These are phyloP conservation scores for Colletotrichum lini DNA, from an alignment of 2,329 filamentous ascomycete genomes.

Conservation along the genomic window DNA sequence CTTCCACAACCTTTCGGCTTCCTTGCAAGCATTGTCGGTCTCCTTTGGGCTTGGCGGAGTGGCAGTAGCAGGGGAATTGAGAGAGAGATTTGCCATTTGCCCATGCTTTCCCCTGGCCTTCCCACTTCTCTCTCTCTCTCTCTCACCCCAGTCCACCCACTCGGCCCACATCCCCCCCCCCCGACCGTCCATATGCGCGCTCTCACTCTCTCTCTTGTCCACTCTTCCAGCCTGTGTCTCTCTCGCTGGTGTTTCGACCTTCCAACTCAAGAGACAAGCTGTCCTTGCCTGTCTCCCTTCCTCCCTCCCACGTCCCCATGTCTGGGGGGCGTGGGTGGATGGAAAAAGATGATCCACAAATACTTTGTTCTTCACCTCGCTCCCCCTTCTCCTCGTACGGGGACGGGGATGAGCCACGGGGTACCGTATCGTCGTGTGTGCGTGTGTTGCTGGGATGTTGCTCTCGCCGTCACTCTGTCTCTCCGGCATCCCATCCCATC, in stretches of 20 bases:
- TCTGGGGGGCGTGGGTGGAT: slow-evolving; percentile 6
- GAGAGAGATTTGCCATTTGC: slow-evolving; percentile 2
- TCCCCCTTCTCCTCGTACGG: slow-evolving; percentile 1
- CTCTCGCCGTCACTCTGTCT: slow-evolving; percentile 11
- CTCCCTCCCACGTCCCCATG: background rate
- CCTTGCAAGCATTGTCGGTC: background rate
- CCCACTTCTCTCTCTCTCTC: background rate
- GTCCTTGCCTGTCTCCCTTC: slow-evolving; percentile 8
- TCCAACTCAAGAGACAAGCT: slow-evolving; percentile 28
- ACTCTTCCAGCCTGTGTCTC: background rate
- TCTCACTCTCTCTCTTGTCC: background rate
- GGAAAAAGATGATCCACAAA: slow-evolving; percentile 18
- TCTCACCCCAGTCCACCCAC: slow-evolving; percentile 3
- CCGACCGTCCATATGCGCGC: background rate
- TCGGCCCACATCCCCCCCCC: slow-evolving; percentile 10
- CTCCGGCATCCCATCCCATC: background rate
- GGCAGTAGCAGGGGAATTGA: background rate
- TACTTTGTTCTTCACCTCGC: slow-evolving; percentile 5
- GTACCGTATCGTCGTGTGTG: background rate
- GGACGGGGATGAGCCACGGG: slow-evolving; percentile 14
- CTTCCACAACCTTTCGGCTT: background rate
- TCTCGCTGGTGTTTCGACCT: slow-evolving; percentile 34
- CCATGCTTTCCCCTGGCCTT: background rate
- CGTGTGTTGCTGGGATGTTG: slow-evolving; percentile 6
- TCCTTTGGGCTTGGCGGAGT: slow-evolving; percentile 8